phyloP scores from a whole-genome alignment of 2,329 filamentous ascomycete genomes.

The Raffaelea albimanens region DNA sequence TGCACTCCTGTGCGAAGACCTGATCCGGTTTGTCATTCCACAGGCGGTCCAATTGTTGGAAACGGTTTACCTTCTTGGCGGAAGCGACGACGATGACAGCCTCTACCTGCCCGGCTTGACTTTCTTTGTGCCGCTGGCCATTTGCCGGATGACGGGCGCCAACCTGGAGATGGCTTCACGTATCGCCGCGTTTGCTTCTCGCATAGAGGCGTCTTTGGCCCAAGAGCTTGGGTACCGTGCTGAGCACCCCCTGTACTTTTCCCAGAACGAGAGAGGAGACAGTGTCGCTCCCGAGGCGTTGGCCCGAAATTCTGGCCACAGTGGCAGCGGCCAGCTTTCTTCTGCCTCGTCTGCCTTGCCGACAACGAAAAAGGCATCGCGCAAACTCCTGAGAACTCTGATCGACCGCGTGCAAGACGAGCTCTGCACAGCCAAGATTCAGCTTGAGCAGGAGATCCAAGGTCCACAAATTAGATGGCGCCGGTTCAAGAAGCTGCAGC shows the following conservation, averaged over 20 bases:
- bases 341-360: no score
- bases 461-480: neutral
- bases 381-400: constrained; percentile 4
- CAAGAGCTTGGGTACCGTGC: constrained; percentile 11
- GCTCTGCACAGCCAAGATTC: constrained; percentile 1
- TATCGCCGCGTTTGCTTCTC: constrained; percentile 5
- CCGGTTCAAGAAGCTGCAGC: neutral
- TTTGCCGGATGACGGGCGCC: neutral
- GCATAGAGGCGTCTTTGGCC: constrained; percentile 8
- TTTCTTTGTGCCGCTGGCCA: constrained; percentile 3
- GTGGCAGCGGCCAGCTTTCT: no score
- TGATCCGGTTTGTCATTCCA: constrained; percentile 8
- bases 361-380: neutral
- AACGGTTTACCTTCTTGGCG: constrained; percentile 5
- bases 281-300: no score
- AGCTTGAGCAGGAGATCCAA: constrained; percentile 3
- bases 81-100: constrained; percentile 1
- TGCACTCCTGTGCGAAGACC: constrained; percentile 7
- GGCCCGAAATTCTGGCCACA: no score
- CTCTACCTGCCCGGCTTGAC: neutral
- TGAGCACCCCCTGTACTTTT: neutral
- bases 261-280: no score
- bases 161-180: neutral
- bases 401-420: constrained; percentile 10
- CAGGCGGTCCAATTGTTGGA: constrained; percentile 6